Base-by-base conservation (phyloP, 106 monocot species). In the Dendrobium huoshanense region DNA sequence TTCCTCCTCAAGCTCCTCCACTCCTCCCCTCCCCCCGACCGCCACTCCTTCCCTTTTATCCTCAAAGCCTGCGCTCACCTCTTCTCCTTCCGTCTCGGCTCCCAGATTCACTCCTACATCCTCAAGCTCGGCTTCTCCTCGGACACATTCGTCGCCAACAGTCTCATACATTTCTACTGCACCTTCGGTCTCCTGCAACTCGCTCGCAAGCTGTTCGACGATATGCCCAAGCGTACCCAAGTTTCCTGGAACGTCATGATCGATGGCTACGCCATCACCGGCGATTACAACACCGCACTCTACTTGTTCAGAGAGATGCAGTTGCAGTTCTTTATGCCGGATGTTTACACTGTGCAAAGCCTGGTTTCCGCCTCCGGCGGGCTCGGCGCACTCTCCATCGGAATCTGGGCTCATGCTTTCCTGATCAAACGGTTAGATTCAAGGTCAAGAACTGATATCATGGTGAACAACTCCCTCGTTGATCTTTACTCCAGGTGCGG, bases 401-500 rank as follows among this genome's bases (percentile, higher is more conserved):
- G 92, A 0, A 79, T 94, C 78, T 96, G 94, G 94, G 86, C 79
- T 45, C 94, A 94, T 68, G 84, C 85, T 18, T 85, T 87, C 37
- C 27, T 85, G 80, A 55, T 81, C 2, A 77, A 85, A 19, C 67
- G 44, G 31, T 47, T 75, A n/a, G 81, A 67, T 9, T 74, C 48
- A 1, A 76, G 47, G 19, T 58, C 82, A 37, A 22, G 41, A 9
- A 25, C 24, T 22, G 91, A 91, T 61, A 81, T 91, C 2, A 75
- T 92, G 77, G 77, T 96, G 4, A 89, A 86, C 78, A 96, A 96
- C 45, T 87, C 94, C 17, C 81, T 94, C 18, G 40, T 96, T 2
- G 92, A 94, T 68, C 68, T 92, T 58, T 96, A 94, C 65, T 77
- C 82, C 1, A 87, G 89, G n/a, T 93, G 90, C 65, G 96, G 94